Base-by-base conservation (phyloP, 805 yeast genomes). In the Sugiyamaella floridensis region DNA sequence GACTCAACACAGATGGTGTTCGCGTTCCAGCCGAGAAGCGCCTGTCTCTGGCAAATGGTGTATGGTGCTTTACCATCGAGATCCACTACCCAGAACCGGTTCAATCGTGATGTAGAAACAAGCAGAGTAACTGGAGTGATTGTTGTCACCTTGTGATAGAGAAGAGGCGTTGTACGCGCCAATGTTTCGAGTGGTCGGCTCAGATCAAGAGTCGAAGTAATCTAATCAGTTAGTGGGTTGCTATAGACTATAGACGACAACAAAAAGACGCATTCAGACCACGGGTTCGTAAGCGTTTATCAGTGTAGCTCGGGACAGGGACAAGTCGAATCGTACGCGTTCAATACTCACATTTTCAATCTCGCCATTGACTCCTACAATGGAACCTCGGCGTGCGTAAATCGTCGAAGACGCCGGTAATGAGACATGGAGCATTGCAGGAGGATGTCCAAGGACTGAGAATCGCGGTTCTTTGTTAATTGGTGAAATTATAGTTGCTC, bases 1-100 rank as follows among this genome's bases (percentile, higher is more conserved):
- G 70, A 58, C 47, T 55, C 56, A 18, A 65, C 58, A 4, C 59
- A 50, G 15, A 67, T 53, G 2, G 62, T 53, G 14, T 64, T 53
- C 15, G 70, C 79, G 1, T 76, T 63, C 80, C 80, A 76, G 26
- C 79, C 78, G 14, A 76, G 62, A 4, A 76, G 56, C 44, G 70
- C 72, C 19, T 63, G 57, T 45, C 74, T 67, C 47, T 68, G 71
- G 22, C 74, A 56, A 20, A 77, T 56, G 2, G 60, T 63, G 80
- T 80, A 76, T 14, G 47, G 14, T 34, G 61, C 57, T 28, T 68
- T 64, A 5, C 37, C 37, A 11, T 32, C 37, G 37, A 32, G 37
- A 11, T 32, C 37, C n/a, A 32, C 10, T 32, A 32, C 37, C 12
- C 10, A 75, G 58, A n/a, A 74, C 61, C 3, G 73, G 37, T 32